Evolutionary conservation across 805 yeast genomes (phyloP).

Genomic region (Maudiozyma serrabonitensis): DNA sequence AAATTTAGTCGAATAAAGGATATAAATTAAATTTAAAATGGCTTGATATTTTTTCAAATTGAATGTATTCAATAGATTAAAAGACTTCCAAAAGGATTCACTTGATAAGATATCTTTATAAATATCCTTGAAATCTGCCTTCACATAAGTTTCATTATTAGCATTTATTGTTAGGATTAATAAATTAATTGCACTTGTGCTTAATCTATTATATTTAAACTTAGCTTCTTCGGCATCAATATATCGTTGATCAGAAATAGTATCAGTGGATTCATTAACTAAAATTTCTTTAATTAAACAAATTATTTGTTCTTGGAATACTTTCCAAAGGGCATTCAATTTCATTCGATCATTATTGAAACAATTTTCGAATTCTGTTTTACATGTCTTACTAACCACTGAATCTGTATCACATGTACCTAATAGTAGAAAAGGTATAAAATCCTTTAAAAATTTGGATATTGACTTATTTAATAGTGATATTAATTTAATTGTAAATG

Average conservation of each 20-base stretch:
- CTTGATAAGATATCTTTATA: constrained; percentile 31
- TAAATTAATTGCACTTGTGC: constrained; percentile 41
- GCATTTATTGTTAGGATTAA: constrained; percentile 29
- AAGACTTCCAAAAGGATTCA: constrained; percentile 38
- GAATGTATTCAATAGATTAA: constrained; percentile 28
- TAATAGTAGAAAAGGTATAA: constrained; percentile 63
- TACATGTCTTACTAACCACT: constrained; percentile 44
- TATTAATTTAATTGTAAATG: constrained; percentile 50
- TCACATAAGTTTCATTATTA: constrained; percentile 7
- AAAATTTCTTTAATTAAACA: constrained; percentile 45
- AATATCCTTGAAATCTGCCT: constrained; percentile 5
- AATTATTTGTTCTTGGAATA: constrained; percentile 48
- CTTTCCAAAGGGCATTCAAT: constrained; percentile 47
- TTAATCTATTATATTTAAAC: constrained; percentile 51
- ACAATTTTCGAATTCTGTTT: constrained; percentile 37
- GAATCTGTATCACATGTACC: constrained; percentile 67
- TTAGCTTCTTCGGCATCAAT: constrained; percentile 56
- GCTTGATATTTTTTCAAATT: constrained; percentile 37
- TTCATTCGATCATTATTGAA: constrained; percentile 50
- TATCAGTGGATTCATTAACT: constrained; percentile 45
- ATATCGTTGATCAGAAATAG: constrained; percentile 68
- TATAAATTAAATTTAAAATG: constrained; percentile 31
- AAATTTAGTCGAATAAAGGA: constrained; percentile 19
- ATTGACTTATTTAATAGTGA: constrained; percentile 42
- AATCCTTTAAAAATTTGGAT: constrained; percentile 57